Evolutionary conservation across 2,329 filamentous ascomycete genomes (phyloP).

Genomic region (Fusarium phyllophilum): DNA sequence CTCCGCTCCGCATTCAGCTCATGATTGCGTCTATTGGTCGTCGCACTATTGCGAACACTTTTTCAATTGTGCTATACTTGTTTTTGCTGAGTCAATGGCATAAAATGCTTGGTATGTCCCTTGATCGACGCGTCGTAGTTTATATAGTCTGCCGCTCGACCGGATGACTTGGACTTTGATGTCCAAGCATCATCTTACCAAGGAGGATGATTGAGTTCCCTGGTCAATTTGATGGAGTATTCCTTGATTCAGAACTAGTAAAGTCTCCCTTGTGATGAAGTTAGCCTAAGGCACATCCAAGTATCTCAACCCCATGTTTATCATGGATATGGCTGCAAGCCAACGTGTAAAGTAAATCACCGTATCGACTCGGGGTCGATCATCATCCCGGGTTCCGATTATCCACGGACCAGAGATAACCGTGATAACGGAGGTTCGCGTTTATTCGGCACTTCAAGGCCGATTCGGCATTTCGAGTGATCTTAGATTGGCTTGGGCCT

Average conservation of each 20-base stretch:
- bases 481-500: neutral
- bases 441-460: neutral
- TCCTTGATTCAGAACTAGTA: neutral
- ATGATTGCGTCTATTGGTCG: neutral
- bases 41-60: neutral
- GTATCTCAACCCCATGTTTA: neutral
- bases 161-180: neutral
- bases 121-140: neutral
- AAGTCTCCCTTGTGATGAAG: neutral
- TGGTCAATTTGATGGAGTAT: neutral
- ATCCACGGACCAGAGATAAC: neutral
- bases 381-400: neutral
- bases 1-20: constrained; percentile 17
- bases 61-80: too few relatives aligned
- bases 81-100: neutral
- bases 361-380: neutral
- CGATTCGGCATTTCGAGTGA: neutral
- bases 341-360: neutral
- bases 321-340: neutral
- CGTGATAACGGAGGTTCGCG: neutral
- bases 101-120: neutral
- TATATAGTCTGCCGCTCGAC: constrained; percentile 5
- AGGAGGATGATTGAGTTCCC: neutral
- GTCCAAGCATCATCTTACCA: neutral
- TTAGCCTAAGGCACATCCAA: rapidly evolving